A percentile compares a stretch with the other conserved stretches of the same genome.
Evolutionary conservation across 2,329 filamentous ascomycete species (phyloP).

Genomic region (Pseudocercospora crystallina): DNA sequence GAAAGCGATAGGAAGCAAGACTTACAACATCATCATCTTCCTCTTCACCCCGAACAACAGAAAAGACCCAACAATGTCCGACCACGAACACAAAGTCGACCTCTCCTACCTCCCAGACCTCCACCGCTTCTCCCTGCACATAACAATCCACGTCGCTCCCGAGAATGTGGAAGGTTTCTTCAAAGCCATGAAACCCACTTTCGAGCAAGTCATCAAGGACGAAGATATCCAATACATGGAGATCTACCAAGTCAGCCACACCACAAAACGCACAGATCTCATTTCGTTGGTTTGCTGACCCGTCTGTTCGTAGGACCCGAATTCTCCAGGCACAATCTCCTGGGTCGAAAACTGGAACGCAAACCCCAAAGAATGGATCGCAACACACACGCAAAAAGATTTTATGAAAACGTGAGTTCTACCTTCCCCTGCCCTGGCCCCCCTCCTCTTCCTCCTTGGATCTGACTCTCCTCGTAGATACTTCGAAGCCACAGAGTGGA

Average conservation of each 20-base stretch:
- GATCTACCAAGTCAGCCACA: slow-evolving; percentile 10
- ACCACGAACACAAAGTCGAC: too few relatives aligned
- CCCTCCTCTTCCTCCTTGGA: too few relatives aligned
- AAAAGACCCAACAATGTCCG: too few relatives aligned
- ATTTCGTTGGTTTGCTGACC: too few relatives aligned
- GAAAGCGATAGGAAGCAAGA: too few relatives aligned
- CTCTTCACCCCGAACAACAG: too few relatives aligned
- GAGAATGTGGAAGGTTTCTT: slow-evolving; percentile 15
- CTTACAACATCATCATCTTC: too few relatives aligned
- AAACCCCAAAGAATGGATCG: slow-evolving; percentile 12
- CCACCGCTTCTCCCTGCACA: slow-evolving; percentile 16
- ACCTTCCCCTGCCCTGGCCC: too few relatives aligned
- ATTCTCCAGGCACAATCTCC: slow-evolving; percentile 13
- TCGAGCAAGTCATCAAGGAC: slow-evolving; percentile 14
- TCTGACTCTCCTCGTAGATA: too few relatives aligned
- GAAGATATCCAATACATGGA: slow-evolving; percentile 19
- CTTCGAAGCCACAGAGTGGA: slow-evolving; percentile 39
- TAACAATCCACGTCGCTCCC: slow-evolving; percentile 19
- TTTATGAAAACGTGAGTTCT: too few relatives aligned
- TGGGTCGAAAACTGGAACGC: slow-evolving; percentile 27
- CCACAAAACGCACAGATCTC: too few relatives aligned
- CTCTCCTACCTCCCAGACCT: slow-evolving; percentile 2
- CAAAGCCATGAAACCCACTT: slow-evolving; percentile 19
- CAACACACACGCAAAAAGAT: slow-evolving; percentile 1
- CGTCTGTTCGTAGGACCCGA: neutral